Percentiles rank a stretch among this genome's conserved stretches.
Evolutionary conservation across 2,329 filamentous ascomycete species (phyloP).

Genomic region (Reticulascus tulasneorum): DNA sequence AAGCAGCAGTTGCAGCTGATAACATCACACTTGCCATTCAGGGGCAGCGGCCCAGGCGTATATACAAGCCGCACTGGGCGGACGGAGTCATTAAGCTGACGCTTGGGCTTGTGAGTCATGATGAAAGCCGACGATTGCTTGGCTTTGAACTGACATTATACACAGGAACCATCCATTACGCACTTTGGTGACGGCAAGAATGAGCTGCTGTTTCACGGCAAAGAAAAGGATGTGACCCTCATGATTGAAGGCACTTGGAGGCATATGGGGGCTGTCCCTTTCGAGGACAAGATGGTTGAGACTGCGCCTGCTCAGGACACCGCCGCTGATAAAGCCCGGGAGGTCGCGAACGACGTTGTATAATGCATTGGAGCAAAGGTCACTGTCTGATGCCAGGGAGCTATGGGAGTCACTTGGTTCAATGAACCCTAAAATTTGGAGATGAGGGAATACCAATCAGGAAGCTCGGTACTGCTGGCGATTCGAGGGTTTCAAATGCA

Average conservation of each 20-base stretch:
- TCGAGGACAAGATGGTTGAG: constrained; percentile 28
- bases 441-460: no score
- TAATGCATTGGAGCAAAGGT: no score
- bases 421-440: no score
- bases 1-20: constrained; percentile 47
- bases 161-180: constrained; percentile 39
- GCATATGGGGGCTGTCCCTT: constrained; percentile 40
- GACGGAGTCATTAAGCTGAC: constrained; percentile 52
- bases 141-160: constrained; percentile 1
- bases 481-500: no score
- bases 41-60: constrained; percentile 30
- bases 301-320: background rate
- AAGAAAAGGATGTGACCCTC: constrained; percentile 39
- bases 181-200: constrained; percentile 38
- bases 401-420: no score
- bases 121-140: background rate
- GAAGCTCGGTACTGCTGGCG: no score
- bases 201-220: constrained; percentile 36
- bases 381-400: no score
- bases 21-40: constrained; percentile 49
- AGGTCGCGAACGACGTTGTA: constrained; percentile 1
- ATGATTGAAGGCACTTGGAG: constrained; percentile 40
- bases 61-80: constrained; percentile 39
- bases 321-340: background rate
- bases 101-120: constrained; percentile 42